Percentiles rank a stretch among this genome's conserved stretches.
Conservation (phyloP, 495 filamentous ascomycete genomes). For the Elasticomyces elasticus region DNA sequence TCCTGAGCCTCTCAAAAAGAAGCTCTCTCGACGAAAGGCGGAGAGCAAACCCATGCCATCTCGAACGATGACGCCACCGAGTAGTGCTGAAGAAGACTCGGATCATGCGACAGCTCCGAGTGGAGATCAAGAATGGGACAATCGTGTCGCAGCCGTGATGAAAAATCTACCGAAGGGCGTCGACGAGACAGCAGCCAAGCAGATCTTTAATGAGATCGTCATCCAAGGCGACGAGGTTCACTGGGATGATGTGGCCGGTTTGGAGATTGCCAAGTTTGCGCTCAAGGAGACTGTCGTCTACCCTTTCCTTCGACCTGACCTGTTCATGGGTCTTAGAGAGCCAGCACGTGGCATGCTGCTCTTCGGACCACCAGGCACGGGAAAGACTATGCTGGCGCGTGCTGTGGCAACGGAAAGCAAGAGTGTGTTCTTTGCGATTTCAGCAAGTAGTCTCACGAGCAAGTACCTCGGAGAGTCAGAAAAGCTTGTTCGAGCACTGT, state of each 20-base stretch:
- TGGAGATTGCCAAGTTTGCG: constrained; percentile 83
- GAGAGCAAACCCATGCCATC: background rate
- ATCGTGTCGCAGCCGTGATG: constrained; percentile 51
- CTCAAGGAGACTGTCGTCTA: constrained; percentile 96
- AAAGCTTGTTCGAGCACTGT: constrained; percentile 89
- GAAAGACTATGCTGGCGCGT: constrained; percentile 95
- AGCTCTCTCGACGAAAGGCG: constrained; percentile 5
- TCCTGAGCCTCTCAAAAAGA: background rate
- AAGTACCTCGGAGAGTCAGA: constrained; percentile 97
- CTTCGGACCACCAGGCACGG: constrained; percentile 92
- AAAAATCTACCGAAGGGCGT: constrained; percentile 70
- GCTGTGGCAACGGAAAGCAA: constrained; percentile 91
- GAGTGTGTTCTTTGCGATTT: constrained; percentile 96
- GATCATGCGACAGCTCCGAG: constrained; percentile 17
- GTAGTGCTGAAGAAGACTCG: constrained; percentile 25
- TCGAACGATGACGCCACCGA: constrained; percentile 10
- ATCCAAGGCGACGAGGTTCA: constrained; percentile 89
- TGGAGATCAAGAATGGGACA: constrained; percentile 33
- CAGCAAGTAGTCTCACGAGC: constrained; percentile 81
- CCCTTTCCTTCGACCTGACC: constrained; percentile 87
- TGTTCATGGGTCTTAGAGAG: constrained; percentile 91
- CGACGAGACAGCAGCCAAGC: constrained; percentile 70
- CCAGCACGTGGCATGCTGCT: constrained; percentile 92
- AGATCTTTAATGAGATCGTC: constrained; percentile 94
- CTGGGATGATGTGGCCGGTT: constrained; percentile 88